Percentiles rank a stretch among this genome's conserved stretches.
Conservation (phyloP, 2,329 filamentous ascomycete species). For the Phaeosphaeriaceae sp. region DNA sequence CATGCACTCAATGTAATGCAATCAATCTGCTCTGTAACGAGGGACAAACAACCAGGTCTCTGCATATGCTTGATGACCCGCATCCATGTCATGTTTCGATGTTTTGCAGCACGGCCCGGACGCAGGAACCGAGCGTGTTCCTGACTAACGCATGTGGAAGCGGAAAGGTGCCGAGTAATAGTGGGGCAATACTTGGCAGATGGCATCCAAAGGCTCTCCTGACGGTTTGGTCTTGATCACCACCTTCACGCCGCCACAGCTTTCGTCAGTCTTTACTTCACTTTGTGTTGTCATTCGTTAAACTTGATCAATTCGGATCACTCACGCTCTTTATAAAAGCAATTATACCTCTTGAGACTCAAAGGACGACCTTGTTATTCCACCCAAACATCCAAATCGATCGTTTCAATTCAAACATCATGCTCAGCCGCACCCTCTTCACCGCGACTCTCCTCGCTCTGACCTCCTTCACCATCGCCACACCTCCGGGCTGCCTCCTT, state of each 20-base stretch:
- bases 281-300: neutral
- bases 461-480: conserved; percentile 28
- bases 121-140: conserved; percentile 16
- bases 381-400: too few species aligned
- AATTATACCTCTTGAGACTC: too few species aligned
- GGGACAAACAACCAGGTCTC: too few species aligned
- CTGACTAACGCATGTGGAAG: conserved; percentile 21
- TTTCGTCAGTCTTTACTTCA: conserved; percentile 5
- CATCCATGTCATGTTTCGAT: conserved; percentile 11
- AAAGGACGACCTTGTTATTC: too few species aligned
- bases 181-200: neutral
- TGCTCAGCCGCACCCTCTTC: conserved; percentile 39
- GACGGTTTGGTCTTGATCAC: neutral
- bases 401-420: conserved; percentile 14
- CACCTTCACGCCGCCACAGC: neutral
- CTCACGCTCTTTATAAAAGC: conserved; percentile 10
- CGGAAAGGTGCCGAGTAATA: conserved; percentile 7
- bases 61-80: too few species aligned
- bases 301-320: neutral
- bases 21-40: too few species aligned
- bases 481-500: conserved; percentile 37
- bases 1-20: too few species aligned
- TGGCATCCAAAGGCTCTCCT: neutral
- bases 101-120: neutral
- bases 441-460: conserved; percentile 33